phyloP scores from a whole-genome alignment of 2,329 filamentous ascomycete species.

The Immersiporthe knoxdaviesiana region DNA sequence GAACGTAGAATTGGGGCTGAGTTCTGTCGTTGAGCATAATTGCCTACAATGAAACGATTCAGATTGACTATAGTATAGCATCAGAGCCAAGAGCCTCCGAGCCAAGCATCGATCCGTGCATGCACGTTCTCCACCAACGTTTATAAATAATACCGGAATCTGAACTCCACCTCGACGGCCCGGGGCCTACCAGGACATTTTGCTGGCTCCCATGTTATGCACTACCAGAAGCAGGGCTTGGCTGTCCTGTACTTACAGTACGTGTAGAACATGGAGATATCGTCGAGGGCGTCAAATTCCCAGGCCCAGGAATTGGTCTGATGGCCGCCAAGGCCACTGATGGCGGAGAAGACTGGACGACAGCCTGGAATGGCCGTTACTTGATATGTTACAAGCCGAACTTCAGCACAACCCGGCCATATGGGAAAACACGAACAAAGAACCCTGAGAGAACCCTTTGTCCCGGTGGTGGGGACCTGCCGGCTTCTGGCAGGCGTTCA shows the following conservation, averaged over 20 bases:
- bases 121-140: not conserved
- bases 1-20: not conserved
- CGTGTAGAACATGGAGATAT: not conserved
- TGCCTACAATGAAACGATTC: not conserved
- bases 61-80: not conserved
- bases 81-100: not conserved
- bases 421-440: too few species aligned
- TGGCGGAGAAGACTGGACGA: too few species aligned
- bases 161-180: not conserved
- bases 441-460: not conserved
- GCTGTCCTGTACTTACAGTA: too few species aligned
- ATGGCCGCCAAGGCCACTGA: too few species aligned
- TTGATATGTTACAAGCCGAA: not conserved
- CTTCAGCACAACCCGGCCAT: too few species aligned
- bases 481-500: not conserved
- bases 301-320: too few species aligned
- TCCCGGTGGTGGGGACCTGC: not conserved
- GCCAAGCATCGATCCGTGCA: not conserved
- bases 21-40: not conserved
- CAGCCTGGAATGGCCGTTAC: not conserved
- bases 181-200: not conserved
- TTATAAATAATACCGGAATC: not conserved
- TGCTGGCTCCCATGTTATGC: not conserved
- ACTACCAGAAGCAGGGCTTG: not conserved
- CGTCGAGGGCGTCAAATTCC: not conserved